Evolutionary conservation across 2,329 filamentous ascomycete species (phyloP).

Genomic region (Diplodia mutila): DNA sequence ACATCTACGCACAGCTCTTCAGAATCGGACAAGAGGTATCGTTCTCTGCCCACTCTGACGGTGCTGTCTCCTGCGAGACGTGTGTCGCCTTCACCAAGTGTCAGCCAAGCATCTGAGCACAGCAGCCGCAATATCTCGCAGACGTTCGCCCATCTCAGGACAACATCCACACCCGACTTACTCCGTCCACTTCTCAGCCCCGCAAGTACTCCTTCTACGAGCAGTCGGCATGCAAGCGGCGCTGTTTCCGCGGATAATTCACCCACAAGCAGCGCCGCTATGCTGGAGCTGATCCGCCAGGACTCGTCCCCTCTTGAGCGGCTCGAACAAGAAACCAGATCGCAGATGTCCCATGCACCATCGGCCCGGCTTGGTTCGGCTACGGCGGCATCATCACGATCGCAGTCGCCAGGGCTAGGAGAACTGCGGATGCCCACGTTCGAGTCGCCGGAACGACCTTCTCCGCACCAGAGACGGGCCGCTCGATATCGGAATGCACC

Average conservation of each 20-base stretch:
- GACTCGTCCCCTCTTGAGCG: conserved; percentile 22
- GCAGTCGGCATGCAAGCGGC: conserved; percentile 1
- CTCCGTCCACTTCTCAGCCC: conserved; percentile 7
- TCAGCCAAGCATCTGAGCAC: conserved; percentile 20
- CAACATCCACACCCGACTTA: conserved; percentile 16
- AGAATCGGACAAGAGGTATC: conserved; percentile 2
- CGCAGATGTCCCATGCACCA: conserved; percentile 15
- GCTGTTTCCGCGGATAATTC: conserved; percentile 14
- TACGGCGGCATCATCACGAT: conserved; percentile 13
- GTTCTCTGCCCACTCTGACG: conserved; percentile 16
- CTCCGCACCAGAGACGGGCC: conserved; percentile 15
- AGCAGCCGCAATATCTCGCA: conserved; percentile 17
- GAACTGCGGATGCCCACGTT: conserved; percentile 25
- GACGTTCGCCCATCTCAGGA: conserved; percentile 1
- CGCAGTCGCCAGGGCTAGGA: not conserved
- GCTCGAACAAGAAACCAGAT: conserved; percentile 19
- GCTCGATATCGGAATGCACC: conserved; percentile 22
- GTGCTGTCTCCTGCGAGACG: conserved; percentile 1
- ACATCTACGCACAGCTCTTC: conserved; percentile 4
- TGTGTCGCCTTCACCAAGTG: conserved; percentile 9
- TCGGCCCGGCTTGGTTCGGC: conserved; percentile 8
- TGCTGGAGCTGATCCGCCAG: conserved; percentile 21
- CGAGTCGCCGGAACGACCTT: conserved; percentile 23
- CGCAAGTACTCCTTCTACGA: not conserved
- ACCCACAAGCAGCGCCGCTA: conserved; percentile 1